A percentile compares a stretch with the other conserved stretches of the same genome.
Conservation (phyloP, 2,329 filamentous ascomycete species). For the Pseudogymnoascus sp. region DNA sequence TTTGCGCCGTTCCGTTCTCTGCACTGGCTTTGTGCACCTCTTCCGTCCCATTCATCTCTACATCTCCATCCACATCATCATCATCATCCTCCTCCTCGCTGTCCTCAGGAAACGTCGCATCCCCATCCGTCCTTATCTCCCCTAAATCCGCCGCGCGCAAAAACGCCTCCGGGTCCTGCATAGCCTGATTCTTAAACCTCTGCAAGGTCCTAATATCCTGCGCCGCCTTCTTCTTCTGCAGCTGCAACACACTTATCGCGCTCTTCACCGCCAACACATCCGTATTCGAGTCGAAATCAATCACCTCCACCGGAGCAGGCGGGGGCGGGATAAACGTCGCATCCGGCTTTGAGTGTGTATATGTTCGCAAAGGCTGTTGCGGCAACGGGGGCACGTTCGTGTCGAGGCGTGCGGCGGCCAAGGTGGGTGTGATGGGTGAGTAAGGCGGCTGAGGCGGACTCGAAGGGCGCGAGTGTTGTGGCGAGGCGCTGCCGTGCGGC, state of each 20-base stretch:
- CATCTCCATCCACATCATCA: constrained; percentile 24
- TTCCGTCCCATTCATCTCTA: constrained; percentile 2
- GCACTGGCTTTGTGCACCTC: neutral
- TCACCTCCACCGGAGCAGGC: constrained; percentile 36
- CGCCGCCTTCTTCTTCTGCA: constrained; percentile 71
- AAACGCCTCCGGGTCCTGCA: constrained; percentile 65
- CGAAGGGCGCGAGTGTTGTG: constrained; percentile 17
- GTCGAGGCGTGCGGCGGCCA: constrained; percentile 17
- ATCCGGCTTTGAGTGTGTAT: constrained; percentile 39
- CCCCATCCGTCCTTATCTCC: constrained; percentile 36
- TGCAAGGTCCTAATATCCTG: constrained; percentile 66
- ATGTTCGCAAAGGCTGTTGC: constrained; percentile 23
- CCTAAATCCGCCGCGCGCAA: constrained; percentile 57
- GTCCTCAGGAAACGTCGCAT: constrained; percentile 18
- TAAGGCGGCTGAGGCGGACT: constrained; percentile 24
- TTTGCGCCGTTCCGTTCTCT: neutral
- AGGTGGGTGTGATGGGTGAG: constrained; percentile 26
- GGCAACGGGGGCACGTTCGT: neutral
- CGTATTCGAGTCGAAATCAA: constrained; percentile 59
- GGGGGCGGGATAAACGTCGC: constrained; percentile 38
- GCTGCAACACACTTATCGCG: constrained; percentile 76
- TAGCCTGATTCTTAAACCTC: constrained; percentile 60
- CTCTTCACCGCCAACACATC: constrained; percentile 82
- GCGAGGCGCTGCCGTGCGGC: constrained; percentile 4
- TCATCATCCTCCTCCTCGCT: constrained; percentile 21